phyloP scores from a whole-genome alignment of 1,284 basidiomycete genomes.

The Rhodotorula sp. region DNA sequence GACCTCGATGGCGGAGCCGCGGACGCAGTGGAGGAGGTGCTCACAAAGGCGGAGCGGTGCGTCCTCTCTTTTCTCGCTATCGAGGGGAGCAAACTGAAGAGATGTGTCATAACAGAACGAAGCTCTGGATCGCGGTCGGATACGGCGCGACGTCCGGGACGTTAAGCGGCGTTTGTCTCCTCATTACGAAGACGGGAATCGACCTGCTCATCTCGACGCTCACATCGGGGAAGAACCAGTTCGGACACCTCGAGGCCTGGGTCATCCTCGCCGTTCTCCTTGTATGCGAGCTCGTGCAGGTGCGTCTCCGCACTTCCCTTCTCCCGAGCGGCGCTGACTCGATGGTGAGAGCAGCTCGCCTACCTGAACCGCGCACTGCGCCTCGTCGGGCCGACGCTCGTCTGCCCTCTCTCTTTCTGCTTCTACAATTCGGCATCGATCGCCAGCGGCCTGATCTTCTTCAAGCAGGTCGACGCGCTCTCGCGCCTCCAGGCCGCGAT shows the following conservation, averaged over 20 bases:
- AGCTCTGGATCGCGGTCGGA: conserved; percentile 74
- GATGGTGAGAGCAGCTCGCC: conserved; percentile 62
- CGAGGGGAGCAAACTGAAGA: background rate
- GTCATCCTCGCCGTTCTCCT: conserved; percentile 69
- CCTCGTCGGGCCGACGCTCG: conserved; percentile 80
- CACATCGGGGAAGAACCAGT: conserved; percentile 63
- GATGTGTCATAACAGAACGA: conserved; percentile 52
- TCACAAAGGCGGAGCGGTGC: background rate
- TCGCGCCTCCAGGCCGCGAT: conserved; percentile 68
- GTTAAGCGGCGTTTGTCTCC: conserved; percentile 87
- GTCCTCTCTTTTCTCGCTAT: background rate
- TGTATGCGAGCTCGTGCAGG: conserved; percentile 70
- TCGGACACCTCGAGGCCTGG: conserved; percentile 62
- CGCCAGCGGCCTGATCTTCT: conserved; percentile 67
- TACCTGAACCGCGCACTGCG: conserved; percentile 89
- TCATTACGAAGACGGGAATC: conserved; percentile 92
- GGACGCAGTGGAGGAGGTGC: background rate
- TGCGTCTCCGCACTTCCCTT: conserved; percentile 32
- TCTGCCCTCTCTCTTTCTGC: conserved; percentile 93
- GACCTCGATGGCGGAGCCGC: background rate
- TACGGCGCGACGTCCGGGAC: conserved; percentile 89
- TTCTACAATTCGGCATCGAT: conserved; percentile 94
- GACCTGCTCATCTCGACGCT: conserved; percentile 83
- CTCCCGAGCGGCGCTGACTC: background rate
- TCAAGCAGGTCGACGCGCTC: conserved; percentile 79